A percentile compares a stretch with the other conserved stretches of the same genome.
Evolutionary conservation across 1,284 basidiomycete species (phyloP).

Genomic region (Paramarasmius palmivorus): DNA sequence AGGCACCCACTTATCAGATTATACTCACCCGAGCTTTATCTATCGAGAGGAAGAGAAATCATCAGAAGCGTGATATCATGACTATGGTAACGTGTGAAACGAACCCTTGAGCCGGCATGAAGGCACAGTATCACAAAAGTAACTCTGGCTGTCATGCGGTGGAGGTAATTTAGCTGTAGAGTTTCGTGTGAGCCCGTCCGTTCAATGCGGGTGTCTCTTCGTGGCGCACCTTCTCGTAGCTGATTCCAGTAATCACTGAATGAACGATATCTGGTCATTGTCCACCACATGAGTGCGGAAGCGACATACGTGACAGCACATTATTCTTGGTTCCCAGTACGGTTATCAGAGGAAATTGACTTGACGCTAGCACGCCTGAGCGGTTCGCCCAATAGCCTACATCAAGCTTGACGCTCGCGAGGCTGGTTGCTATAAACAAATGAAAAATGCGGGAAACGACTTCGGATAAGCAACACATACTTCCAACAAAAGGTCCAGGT

Average conservation of each 20-base stretch:
- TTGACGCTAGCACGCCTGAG: slow-evolving; percentile 48
- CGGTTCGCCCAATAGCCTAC: slow-evolving; percentile 47
- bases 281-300: neutral
- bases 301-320: slow-evolving; percentile 50
- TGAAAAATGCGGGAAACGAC: neutral
- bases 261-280: slow-evolving; percentile 1
- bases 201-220: neutral
- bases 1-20: too few species aligned
- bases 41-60: neutral
- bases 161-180: slow-evolving; percentile 47
- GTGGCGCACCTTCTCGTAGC: slow-evolving; percentile 53
- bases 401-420: slow-evolving; percentile 34
- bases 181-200: neutral
- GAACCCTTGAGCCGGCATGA: slow-evolving; percentile 45
- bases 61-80: neutral
- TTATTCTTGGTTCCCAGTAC: slow-evolving; percentile 70
- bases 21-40: slow-evolving; percentile 8
- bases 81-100: slow-evolving; percentile 16
- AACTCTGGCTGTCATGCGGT: slow-evolving; percentile 52
- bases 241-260: slow-evolving; percentile 56
- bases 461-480: slow-evolving; percentile 30
- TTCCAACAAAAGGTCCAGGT: slow-evolving; percentile 49
- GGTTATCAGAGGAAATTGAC: slow-evolving; percentile 62
- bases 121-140: slow-evolving; percentile 50
- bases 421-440: slow-evolving; percentile 34